Percentiles rank a stretch among this genome's conserved stretches.
Conservation (phyloP, 805 yeast species). For the Candida khao-thaluensis region DNA sequence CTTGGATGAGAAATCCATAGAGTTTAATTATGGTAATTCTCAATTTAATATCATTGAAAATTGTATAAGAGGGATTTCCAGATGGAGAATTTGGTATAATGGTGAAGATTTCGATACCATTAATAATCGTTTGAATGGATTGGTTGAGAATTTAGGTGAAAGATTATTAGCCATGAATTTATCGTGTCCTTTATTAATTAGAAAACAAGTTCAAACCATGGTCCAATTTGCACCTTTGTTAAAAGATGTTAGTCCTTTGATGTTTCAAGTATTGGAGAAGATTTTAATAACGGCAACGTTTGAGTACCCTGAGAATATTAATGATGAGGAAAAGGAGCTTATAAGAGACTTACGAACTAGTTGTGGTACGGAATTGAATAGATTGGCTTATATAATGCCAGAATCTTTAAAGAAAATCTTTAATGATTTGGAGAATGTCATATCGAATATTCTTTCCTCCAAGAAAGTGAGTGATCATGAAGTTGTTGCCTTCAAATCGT, state of each 20-base stretch:
- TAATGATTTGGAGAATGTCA: conserved; percentile 77
- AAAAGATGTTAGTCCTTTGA: conserved; percentile 68
- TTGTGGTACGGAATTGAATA: conserved; percentile 91
- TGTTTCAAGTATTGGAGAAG: conserved; percentile 83
- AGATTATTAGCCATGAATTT: conserved; percentile 71
- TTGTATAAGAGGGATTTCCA: conserved; percentile 83
- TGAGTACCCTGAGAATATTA: conserved; percentile 64
- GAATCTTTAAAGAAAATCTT: conserved; percentile 80
- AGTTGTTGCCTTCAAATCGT: conserved; percentile 89
- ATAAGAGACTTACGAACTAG: conserved; percentile 85
- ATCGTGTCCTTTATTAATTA: conserved; percentile 74
- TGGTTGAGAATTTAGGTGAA: conserved; percentile 70
- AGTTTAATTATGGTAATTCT: conserved; percentile 72
- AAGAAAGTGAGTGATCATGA: conserved; percentile 84
- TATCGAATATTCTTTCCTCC: conserved; percentile 64
- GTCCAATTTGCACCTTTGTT: conserved; percentile 92
- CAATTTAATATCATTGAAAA: conserved; percentile 88
- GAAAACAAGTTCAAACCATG: conserved; percentile 86
- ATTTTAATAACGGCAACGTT: conserved; percentile 80
- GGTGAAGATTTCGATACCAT: conserved; percentile 53
- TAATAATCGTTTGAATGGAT: conserved; percentile 49
- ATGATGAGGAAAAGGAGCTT: conserved; percentile 75
- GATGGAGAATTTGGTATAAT: conserved; percentile 93
- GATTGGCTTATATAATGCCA: conserved; percentile 94
- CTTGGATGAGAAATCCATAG: conserved; percentile 58